phyloP scores from a whole-genome alignment of 345 rosid species.

The Syzygium aqueum region DNA sequence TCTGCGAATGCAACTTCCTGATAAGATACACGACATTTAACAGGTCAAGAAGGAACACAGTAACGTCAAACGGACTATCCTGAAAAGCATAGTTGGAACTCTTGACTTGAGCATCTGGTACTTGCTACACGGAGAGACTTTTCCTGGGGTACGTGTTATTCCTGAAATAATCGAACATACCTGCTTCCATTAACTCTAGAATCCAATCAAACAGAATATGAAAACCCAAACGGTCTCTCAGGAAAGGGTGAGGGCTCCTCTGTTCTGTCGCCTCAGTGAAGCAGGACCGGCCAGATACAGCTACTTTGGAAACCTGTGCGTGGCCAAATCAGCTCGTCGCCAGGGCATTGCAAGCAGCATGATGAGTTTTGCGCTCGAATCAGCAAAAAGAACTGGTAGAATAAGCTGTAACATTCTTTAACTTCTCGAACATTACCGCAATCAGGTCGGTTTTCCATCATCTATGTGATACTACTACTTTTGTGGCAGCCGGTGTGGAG shows the following conservation, averaged over 20 bases:
- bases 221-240: constrained; percentile 3
- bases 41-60: constrained; percentile 66
- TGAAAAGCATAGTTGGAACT: constrained; percentile 86
- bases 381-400: constrained; percentile 58
- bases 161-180: background rate
- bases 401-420: background rate
- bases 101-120: constrained; percentile 64
- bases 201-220: background rate
- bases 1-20: background rate
- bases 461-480: background rate
- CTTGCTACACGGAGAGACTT: constrained; percentile 68
- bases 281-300: constrained; percentile 45
- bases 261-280: constrained; percentile 33
- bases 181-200: background rate
- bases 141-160: constrained; percentile 56
- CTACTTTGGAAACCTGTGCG: constrained; percentile 73
- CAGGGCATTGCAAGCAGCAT: constrained; percentile 74
- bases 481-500: constrained; percentile 38
- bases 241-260: constrained; percentile 54
- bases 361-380: constrained; percentile 56
- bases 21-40: background rate
- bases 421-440: background rate
- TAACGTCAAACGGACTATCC: constrained; percentile 44
- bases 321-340: constrained; percentile 76
- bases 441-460: background rate